A percentile compares a stretch with the other conserved stretches of the same genome.
Evolutionary conservation across 176 grass and related monocot genomes (phyloP).

Genomic region (Zea luxurians): DNA sequence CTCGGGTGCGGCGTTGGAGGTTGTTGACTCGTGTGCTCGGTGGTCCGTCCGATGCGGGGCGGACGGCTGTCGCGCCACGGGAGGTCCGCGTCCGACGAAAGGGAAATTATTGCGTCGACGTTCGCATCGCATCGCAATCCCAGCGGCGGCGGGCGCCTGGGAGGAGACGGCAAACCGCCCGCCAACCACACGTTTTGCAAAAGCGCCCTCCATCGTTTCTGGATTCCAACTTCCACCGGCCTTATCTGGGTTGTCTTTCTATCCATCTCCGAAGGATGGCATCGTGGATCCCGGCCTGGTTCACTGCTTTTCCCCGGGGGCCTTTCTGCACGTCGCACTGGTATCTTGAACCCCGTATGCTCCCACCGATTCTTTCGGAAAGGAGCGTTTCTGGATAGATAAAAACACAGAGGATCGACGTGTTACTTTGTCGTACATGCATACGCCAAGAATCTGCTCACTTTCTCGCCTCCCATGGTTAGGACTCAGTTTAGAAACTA

Average conservation of each 20-base stretch:
- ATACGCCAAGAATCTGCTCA: not conserved
- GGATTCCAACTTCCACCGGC: not conserved
- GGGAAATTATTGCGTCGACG: not conserved
- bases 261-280: not conserved
- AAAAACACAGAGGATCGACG: not conserved
- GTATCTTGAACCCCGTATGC: not conserved
- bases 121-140: not conserved
- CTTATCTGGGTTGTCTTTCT: not conserved
- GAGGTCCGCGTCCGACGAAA: conserved; percentile 32
- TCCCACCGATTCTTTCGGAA: not conserved
- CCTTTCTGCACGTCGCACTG: not conserved
- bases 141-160: conserved; percentile 1
- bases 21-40: not conserved
- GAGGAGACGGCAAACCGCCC: conserved; percentile 24
- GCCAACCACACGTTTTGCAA: conserved; percentile 8
- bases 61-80: not conserved
- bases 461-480: too few relatives aligned
- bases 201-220: not conserved
- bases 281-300: not conserved
- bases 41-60: conserved; percentile 17
- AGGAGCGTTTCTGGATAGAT: not conserved
- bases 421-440: not conserved
- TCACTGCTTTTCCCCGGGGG: not conserved
- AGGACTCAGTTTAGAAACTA: too few relatives aligned
- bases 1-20: conserved; percentile 6